Conservation (phyloP, 1,284 basidiomycete genomes). For the Malassezia arunalokei region DNA sequence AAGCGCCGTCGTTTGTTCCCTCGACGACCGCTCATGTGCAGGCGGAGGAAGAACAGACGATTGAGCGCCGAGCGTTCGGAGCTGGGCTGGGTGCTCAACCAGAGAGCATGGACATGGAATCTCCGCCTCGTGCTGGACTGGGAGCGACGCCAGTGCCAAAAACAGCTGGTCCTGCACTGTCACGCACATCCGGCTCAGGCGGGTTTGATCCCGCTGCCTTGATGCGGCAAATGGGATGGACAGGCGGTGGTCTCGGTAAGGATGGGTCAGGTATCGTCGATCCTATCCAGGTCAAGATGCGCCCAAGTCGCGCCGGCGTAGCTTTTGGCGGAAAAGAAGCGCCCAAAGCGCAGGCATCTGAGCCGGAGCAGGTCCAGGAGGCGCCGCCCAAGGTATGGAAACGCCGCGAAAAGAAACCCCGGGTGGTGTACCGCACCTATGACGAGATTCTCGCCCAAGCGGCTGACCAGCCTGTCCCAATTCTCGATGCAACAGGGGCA, state of each 20-base stretch:
- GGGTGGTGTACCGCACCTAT: slow-evolving; percentile 40
- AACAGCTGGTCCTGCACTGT: slow-evolving; percentile 5
- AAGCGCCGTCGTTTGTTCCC: slow-evolving; percentile 7
- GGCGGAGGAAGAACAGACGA: background rate
- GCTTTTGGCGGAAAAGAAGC: slow-evolving; percentile 40
- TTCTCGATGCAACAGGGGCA: slow-evolving; percentile 34
- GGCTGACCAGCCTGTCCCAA: slow-evolving; percentile 19
- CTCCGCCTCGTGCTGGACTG: background rate
- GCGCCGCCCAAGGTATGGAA: slow-evolving; percentile 28
- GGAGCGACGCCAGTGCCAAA: background rate
- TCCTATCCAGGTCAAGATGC: slow-evolving; percentile 41
- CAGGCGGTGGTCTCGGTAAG: slow-evolving; percentile 41
- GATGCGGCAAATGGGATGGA: slow-evolving; percentile 43
- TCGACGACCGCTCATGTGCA: background rate
- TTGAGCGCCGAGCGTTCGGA: slow-evolving; percentile 1
- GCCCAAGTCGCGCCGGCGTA: slow-evolving; percentile 40
- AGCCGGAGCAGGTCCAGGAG: background rate
- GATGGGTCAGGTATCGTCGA: slow-evolving; percentile 39
- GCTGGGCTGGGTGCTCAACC: slow-evolving; percentile 1
- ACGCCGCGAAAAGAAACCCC: slow-evolving; percentile 13
- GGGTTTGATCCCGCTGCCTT: slow-evolving; percentile 39
- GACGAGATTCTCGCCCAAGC: slow-evolving; percentile 39
- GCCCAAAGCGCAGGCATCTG: too few relatives aligned
- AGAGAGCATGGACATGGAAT: background rate
- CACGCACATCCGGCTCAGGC: slow-evolving; percentile 12